Conservation (phyloP, 169 alveolate species). For the Plasmodium reichenowi region DNA sequence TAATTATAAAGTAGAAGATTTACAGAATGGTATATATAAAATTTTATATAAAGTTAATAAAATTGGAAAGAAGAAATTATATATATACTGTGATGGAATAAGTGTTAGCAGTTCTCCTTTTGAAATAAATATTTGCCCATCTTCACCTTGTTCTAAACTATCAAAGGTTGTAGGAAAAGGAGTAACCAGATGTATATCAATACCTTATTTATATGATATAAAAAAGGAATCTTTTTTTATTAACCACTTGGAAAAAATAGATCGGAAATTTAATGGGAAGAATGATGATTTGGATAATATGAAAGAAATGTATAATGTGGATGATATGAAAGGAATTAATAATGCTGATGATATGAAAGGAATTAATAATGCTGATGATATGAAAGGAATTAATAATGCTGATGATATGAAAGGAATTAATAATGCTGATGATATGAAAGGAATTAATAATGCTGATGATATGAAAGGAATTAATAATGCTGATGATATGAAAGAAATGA, state of each 20-base stretch:
- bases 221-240: slow-evolving; percentile 2
- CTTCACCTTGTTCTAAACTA: slow-evolving; percentile 30
- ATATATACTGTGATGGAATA: slow-evolving; percentile 73
- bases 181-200: slow-evolving; percentile 67
- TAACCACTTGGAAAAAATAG: neutral
- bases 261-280: neutral
- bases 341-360: too few relatives aligned
- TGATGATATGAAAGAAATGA: too few relatives aligned
- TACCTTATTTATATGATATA: slow-evolving; percentile 27
- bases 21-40: slow-evolving; percentile 50
- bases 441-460: too few relatives aligned
- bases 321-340: too few relatives aligned
- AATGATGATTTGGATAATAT: too few relatives aligned
- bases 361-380: too few relatives aligned
- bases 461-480: too few relatives aligned
- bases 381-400: too few relatives aligned
- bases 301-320: too few relatives aligned
- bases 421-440: too few relatives aligned
- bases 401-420: too few relatives aligned
- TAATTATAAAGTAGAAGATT: slow-evolving; percentile 55
- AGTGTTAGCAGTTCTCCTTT: slow-evolving; percentile 67
- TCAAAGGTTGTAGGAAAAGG: slow-evolving; percentile 58
- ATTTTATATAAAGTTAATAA: slow-evolving; percentile 41
- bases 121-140: slow-evolving; percentile 24
- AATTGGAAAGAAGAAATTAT: slow-evolving; percentile 31